Evolutionary conservation across 2,329 filamentous ascomycete genomes (phyloP), one percentile per base, ranked within the genome.

Genomic region (Apiospora hydei): DNA sequence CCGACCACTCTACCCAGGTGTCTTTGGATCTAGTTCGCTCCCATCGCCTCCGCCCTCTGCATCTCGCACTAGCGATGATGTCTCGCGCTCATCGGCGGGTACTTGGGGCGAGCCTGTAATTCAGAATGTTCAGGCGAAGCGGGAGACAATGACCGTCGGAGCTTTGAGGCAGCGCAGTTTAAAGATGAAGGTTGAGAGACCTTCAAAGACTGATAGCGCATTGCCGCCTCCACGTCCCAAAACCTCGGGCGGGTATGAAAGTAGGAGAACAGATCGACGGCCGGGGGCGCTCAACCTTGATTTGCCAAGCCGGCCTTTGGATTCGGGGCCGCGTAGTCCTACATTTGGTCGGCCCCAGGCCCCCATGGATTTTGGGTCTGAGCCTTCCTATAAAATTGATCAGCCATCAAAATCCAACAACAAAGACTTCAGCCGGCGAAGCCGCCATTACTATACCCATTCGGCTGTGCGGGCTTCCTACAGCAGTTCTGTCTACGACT

Each of bases 121-220:
- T 51, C 84, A 83, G 46, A 85, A 84, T 61, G 84, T 88, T 0
- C 75, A 77, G n/a, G 86, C 87, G 4, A 86, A 85, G 77, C 85
- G 87, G 44, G 86, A 89, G 61, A 88, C 86, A 1, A 75, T 87
- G 18, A 85, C 85, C 0, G 83, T 87, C 26, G 82, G 83, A 73
- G 81, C 83, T 0, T 82, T 85, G 1, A 82, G 84, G 26, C 82
- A 85, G 47, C 82, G 82, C 66, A 89, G 88, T 75, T 81, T 88
- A 70, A 84, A 84, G 4, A 85, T 86, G 80, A 84, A 84, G 71
- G 81, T 88, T 16, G 85, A 88, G 46, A 74, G 76, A 41, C 26
- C 72, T 67, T 6, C 75, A 74, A 38, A 70, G 38, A 11, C n/a
- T 11, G 43, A 68, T 46, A 34, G n/a, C n/a, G 16, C 66, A 30